Evolutionary conservation across 257 asterid genomes (phyloP).

Genomic region (Phtheirospermum japonicum): DNA sequence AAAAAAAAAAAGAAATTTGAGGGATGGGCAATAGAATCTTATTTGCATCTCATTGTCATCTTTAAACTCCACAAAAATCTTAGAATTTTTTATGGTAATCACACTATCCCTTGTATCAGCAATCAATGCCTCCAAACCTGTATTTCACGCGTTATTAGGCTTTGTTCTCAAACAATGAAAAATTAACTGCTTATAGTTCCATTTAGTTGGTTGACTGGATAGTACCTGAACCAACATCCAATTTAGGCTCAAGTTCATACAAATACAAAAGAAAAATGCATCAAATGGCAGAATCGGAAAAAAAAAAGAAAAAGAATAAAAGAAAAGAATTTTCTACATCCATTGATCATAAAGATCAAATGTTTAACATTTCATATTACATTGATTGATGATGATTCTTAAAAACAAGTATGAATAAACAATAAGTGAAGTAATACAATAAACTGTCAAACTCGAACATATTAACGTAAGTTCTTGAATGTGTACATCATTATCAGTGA

Average conservation of each 20-base stretch:
- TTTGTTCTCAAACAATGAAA: constrained; percentile 10
- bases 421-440: too few species aligned
- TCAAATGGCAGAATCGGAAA: too few species aligned
- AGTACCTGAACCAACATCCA: constrained; percentile 53
- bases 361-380: too few species aligned
- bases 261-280: too few species aligned
- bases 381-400: too few species aligned
- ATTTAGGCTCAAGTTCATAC: constrained; percentile 39
- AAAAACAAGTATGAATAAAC: too few species aligned
- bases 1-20: background rate
- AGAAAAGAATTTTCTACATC: too few species aligned
- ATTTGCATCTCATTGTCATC: constrained; percentile 63
- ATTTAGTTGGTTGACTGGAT: constrained; percentile 1
- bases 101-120: constrained; percentile 37
- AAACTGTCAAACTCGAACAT: too few species aligned
- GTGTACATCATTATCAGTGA: too few species aligned
- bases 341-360: too few species aligned
- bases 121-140: constrained; percentile 61
- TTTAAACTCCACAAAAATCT: constrained; percentile 53
- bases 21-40: constrained; percentile 32
- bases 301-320: too few species aligned
- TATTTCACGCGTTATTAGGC: constrained; percentile 7
- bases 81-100: constrained; percentile 40
- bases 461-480: too few species aligned
- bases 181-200: constrained; percentile 14